Conservation (phyloP, 345 rosid species). For the Trapa bicornis region DNA sequence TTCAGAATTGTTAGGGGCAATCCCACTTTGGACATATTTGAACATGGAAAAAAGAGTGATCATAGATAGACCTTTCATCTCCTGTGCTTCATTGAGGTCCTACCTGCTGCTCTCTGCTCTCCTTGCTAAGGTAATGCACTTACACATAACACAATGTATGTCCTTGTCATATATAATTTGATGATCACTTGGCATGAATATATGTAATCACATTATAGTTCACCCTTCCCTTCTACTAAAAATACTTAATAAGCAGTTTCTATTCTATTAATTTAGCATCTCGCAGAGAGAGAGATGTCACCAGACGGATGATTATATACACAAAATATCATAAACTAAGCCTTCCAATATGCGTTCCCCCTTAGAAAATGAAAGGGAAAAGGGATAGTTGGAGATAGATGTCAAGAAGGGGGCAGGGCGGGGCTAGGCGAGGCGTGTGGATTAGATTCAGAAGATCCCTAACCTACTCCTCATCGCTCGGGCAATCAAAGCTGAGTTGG, state of each 20-base stretch:
- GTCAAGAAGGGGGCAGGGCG: background rate
- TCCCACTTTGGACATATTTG: too few species aligned
- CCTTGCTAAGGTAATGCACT: too few species aligned
- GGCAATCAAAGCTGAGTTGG: slow-evolving; percentile 26
- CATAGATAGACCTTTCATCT: background rate
- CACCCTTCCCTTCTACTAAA: background rate
- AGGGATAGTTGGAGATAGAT: background rate
- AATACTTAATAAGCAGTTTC: background rate
- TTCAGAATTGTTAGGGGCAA: too few species aligned
- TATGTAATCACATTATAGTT: background rate
- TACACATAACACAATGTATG: too few species aligned
- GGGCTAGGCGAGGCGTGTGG: too few species aligned
- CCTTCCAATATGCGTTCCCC: background rate
- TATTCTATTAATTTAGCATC: background rate
- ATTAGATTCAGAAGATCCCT: background rate
- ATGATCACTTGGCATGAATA: background rate
- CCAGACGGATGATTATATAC: background rate
- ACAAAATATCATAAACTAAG: background rate
- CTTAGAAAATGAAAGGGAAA: background rate
- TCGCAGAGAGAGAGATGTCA: background rate
- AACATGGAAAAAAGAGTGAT: too few species aligned
- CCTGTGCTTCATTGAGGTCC: background rate
- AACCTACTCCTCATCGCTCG: slow-evolving; percentile 43
- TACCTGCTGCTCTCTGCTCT: background rate
- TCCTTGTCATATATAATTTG: too few species aligned